Base-by-base conservation (phyloP, 2,329 filamentous ascomycete genomes). In the Pseudopyrenochaeta lycopersici region DNA sequence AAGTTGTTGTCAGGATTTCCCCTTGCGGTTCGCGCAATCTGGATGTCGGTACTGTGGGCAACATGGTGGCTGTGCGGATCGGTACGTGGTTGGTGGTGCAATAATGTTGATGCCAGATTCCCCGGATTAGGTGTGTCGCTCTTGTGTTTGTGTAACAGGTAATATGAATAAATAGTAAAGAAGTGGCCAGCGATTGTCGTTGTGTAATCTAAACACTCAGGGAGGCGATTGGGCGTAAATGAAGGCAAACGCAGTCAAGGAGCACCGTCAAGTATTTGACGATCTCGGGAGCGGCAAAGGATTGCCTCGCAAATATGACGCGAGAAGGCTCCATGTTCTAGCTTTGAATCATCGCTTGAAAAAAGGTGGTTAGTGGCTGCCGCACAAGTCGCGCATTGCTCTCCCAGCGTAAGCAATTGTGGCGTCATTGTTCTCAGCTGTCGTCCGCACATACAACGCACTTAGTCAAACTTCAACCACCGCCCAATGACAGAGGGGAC, bases 1-100 rank as follows among this genome's bases (percentile, higher is more conserved):
- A 86, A 30, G 85, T 88, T 1, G 85, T 88, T 15, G 64, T 72
- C 29, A 66, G 58, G 49, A 56, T 55, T 35, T 57, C 62, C 49
- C 40, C 57, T 39, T 49, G 54, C 21, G 54, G 50, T 30, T 54
- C 44, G 48, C 35, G 62, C 52, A 56, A 45, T 52, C 36, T 62
- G 54, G 49, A 52, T 35, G 30, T 55, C 7, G 45, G 31, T 10
- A 33, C 14, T 32, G 45, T 44, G 40, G 53, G 48, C 60, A 60
- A 60, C 67, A 64, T 67, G 39, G 49, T 50, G 23, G 44, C 36
- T 32, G 38, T 38, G 20, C 18, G 7, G 17, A 23, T 40, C 14
- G 20, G 17, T 18, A 45, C 31, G 46, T 58, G 43, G 40, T 46
- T 48, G 46, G 49, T 49, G 48, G 55, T 56, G 56, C 53, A 63